Base-by-base conservation (phyloP, 2,329 filamentous ascomycete genomes). In the Madurella mycetomatis region DNA sequence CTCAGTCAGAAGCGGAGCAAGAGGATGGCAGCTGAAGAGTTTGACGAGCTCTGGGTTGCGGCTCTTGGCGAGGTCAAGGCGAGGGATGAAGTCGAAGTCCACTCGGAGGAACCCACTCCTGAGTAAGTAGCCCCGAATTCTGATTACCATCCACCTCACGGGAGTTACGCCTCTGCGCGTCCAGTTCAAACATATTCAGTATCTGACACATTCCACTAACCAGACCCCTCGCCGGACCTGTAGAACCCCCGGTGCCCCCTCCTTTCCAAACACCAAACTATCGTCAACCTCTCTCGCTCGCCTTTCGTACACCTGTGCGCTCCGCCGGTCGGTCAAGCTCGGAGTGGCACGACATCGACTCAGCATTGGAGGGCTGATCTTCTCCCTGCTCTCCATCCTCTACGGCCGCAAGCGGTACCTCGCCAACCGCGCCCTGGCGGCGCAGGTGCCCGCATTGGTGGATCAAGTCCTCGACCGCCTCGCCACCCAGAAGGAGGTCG, bases 231-330 rank as follows among this genome's bases (percentile, higher is more conserved):
- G 73, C 81, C 77, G 76, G 82, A 70, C 77, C 85, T 75, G 84
- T 84, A 92, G 89, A 90, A 76, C 80, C 77, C 72, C 76, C 78
- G 71, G 75, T 82, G 78, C 81, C 80, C 74, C 73, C 75, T 71
- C 76, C 79, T 73, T 84, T 83, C 67, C 78, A 77, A 70, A 70
- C 72, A 75, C 77, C 77, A 76, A 76, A 72, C 83, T 96, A 80
- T 83, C 84, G 73, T 92, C 88, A 75, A 87, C 82, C 78, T 95
- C 90, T 79, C 88, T 95, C 86, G 88, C 92, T 81, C 83, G 87
- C 73, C 81, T 97, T 87, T 83, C 92, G 76, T 79, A 96, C 87
- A 70, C 76, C 76, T 96, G 90, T 74, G 83, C 88, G 73, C 65
- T 90, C 86, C 83, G 83, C 71, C 81, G 88, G 77, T 88, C 85